A percentile compares a stretch with the other conserved stretches of the same genome.
Evolutionary conservation across 441 rosid genomes (phyloP).

Genomic region (Mallotus japonicus): DNA sequence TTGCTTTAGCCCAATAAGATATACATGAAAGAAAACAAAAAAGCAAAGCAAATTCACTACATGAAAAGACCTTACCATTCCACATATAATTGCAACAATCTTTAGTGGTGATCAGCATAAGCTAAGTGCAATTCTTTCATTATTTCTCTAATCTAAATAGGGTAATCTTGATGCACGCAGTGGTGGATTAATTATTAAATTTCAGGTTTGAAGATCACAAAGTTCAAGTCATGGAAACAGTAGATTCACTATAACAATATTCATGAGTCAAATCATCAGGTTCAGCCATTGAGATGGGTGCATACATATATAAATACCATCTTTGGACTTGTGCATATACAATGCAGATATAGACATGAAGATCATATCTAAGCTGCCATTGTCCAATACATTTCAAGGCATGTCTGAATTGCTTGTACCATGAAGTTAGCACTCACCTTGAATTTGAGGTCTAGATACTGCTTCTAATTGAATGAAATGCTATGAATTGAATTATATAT

Average conservation of each 20-base stretch:
- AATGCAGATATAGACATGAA: not conserved
- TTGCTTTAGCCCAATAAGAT: not conserved
- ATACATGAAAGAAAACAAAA: not conserved
- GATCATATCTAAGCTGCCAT: not conserved
- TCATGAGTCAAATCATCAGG: not conserved
- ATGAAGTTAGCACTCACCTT: conserved; percentile 8
- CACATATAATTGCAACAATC: too few relatives aligned
- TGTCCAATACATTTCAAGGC: not conserved
- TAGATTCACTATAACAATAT: too few relatives aligned
- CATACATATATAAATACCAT: not conserved
- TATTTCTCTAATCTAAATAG: too few relatives aligned
- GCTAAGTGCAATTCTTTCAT: too few relatives aligned
- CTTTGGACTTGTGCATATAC: not conserved
- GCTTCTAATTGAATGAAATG: conserved; percentile 1
- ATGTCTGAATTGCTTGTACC: not conserved
- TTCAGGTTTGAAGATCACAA: too few relatives aligned
- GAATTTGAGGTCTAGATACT: not conserved
- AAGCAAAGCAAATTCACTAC: not conserved
- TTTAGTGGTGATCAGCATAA: too few relatives aligned
- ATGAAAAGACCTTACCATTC: not conserved
- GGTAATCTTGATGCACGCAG: too few relatives aligned
- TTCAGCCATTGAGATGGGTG: not conserved
- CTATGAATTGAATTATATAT: not conserved
- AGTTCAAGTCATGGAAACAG: too few relatives aligned
- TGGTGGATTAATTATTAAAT: too few relatives aligned